phyloP scores from a whole-genome alignment of 2,329 filamentous ascomycete species.

The Neoarthrinium moseri region DNA sequence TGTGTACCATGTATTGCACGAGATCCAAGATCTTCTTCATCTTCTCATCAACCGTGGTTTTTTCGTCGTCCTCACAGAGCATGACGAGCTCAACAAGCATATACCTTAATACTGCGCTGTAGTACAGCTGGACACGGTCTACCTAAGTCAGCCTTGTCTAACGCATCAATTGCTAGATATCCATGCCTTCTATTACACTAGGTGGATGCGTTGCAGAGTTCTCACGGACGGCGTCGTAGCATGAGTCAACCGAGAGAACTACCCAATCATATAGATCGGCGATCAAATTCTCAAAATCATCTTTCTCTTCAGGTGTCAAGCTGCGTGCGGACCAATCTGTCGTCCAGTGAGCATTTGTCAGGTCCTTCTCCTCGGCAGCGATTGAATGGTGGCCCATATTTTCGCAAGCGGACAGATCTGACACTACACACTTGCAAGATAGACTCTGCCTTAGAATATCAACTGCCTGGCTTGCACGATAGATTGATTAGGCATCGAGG shows the following conservation, averaged over 20 bases:
- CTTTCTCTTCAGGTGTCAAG: neutral
- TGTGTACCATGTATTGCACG: neutral
- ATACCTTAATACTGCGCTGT: neutral
- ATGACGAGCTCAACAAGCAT: conserved; percentile 1
- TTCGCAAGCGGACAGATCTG: too few relatives aligned
- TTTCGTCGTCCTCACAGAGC: neutral
- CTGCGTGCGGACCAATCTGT: conserved; percentile 1
- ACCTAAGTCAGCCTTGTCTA: neutral
- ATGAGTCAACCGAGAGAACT: neutral
- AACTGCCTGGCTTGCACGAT: too few relatives aligned
- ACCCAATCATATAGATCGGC: conserved; percentile 1
- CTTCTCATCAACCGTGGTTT: neutral
- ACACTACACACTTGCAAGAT: too few relatives aligned
- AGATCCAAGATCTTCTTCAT: neutral
- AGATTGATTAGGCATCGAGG: neutral
- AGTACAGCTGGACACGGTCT: neutral
- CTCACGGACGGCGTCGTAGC: too few relatives aligned
- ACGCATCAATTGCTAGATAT: too few relatives aligned
- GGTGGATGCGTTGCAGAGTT: too few relatives aligned
- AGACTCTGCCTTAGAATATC: too few relatives aligned
- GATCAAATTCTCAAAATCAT: neutral
- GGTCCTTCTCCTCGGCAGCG: neutral
- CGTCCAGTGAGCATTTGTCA: neutral
- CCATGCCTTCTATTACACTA: too few relatives aligned
- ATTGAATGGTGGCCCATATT: neutral